These are phyloP conservation scores for Moesziomyces antarcticus DNA, from an alignment of 1,284 basidiomycete species.

Conservation along the genomic window DNA sequence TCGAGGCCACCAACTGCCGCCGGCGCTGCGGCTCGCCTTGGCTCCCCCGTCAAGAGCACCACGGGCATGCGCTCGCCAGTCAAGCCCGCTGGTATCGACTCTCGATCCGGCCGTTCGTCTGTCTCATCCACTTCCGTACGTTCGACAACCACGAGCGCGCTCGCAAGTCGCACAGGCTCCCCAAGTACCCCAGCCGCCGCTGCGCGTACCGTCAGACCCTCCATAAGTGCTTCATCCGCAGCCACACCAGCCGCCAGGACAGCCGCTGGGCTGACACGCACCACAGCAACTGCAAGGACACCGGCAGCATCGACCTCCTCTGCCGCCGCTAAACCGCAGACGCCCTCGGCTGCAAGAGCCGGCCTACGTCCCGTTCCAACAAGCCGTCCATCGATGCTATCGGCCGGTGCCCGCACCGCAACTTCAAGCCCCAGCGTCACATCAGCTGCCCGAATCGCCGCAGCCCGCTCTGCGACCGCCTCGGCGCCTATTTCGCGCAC, in stretches of 20 bases:
- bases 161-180: conserved; percentile 31
- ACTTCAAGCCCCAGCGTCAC: conserved; percentile 36
- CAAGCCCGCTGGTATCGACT: conserved; percentile 21
- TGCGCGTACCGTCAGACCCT: conserved; percentile 13
- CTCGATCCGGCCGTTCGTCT: conserved; percentile 24
- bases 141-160: conserved; percentile 26
- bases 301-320: conserved; percentile 11
- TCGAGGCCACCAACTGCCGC: conserved; percentile 27
- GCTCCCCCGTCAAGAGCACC: conserved; percentile 29
- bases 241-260: conserved; percentile 30
- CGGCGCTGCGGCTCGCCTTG: conserved; percentile 18
- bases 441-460: conserved; percentile 18
- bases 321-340: conserved; percentile 27
- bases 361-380: conserved; percentile 51
- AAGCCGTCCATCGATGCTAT: conserved; percentile 50
- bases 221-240: conserved; percentile 4
- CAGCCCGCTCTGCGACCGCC: conserved; percentile 16
- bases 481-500: conserved; percentile 42
- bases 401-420: conserved; percentile 30
- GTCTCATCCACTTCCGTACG: conserved; percentile 27
- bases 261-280: conserved; percentile 8
- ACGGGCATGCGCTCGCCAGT: conserved; percentile 29
- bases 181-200: conserved; percentile 29
- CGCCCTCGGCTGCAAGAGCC: conserved; percentile 43
- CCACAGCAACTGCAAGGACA: conserved; percentile 8